Percentiles rank a stretch among this genome's conserved stretches.
phyloP scores from a whole-genome alignment of 2,329 filamentous ascomycete genomes.

The Alternaria novae-zelandiae region DNA sequence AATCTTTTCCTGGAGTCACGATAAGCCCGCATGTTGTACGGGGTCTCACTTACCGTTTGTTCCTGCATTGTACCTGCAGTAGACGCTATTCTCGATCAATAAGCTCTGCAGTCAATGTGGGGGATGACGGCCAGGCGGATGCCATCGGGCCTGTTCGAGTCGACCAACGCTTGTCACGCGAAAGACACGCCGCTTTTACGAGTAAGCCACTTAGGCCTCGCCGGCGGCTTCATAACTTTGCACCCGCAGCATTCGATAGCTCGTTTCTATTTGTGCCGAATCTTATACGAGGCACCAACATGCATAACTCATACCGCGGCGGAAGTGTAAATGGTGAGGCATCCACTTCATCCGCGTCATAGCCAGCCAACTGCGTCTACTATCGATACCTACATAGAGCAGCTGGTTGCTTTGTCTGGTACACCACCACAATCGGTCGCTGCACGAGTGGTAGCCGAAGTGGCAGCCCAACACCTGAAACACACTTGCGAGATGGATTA shows the following conservation, averaged over 20 bases:
- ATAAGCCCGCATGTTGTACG: constrained; percentile 21
- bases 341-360: constrained; percentile 11
- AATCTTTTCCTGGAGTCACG: constrained; percentile 24
- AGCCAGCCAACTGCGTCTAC: constrained; percentile 4
- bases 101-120: constrained; percentile 40
- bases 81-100: constrained; percentile 38
- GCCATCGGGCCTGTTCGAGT: constrained; percentile 36
- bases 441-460: neutral
- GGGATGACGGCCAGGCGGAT: constrained; percentile 21
- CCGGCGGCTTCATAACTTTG: constrained; percentile 31
- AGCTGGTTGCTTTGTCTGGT: neutral
- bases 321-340: constrained; percentile 12
- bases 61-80: constrained; percentile 49
- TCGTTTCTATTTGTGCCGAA: constrained; percentile 44
- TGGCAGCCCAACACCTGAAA: constrained; percentile 32
- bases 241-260: constrained; percentile 42
- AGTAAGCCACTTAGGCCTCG: constrained; percentile 24
- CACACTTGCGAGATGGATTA: constrained; percentile 23
- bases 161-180: constrained; percentile 37
- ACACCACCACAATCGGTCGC: constrained; percentile 8
- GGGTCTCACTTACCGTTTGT: constrained; percentile 25
- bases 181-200: constrained; percentile 19
- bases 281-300: constrained; percentile 33
- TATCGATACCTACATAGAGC: constrained; percentile 28
- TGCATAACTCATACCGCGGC: constrained; percentile 37